phyloP scores from a whole-genome alignment of 768 basidiomycete genomes.

The Mycena indigotica region DNA sequence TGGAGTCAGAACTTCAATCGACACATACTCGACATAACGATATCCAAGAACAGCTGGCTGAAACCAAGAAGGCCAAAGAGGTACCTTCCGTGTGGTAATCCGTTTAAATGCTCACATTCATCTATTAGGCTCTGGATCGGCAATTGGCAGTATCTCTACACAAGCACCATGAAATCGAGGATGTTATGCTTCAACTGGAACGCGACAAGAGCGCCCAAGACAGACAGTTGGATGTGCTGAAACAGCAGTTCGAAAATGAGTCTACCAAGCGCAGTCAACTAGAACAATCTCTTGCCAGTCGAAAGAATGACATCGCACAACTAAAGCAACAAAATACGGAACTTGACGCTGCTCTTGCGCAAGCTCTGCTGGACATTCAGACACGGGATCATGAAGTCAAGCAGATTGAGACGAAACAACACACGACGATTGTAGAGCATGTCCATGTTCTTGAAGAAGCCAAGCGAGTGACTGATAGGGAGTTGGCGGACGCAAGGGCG shows the following conservation, averaged over 20 bases:
- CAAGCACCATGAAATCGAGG: slow-evolving; percentile 86
- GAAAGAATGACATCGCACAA: slow-evolving; percentile 69
- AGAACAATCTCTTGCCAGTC: slow-evolving; percentile 61
- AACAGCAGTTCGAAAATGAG: slow-evolving; percentile 77
- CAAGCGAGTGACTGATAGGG: slow-evolving; percentile 90
- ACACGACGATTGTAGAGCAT: slow-evolving; percentile 99
- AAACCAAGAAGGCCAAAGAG: slow-evolving; percentile 69
- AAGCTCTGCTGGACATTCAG: slow-evolving; percentile 78
- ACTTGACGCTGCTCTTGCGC: slow-evolving; percentile 79
- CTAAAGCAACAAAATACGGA: slow-evolving; percentile 71
- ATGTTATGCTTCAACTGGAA: slow-evolving; percentile 81
- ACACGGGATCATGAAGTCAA: slow-evolving; percentile 84
- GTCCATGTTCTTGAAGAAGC: slow-evolving; percentile 96
- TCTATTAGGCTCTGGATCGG: slow-evolving; percentile 67
- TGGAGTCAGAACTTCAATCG: slow-evolving; percentile 74
- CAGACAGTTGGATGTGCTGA: slow-evolving; percentile 68
- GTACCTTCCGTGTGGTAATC: slow-evolving; percentile 42
- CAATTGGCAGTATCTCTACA: slow-evolving; percentile 71
- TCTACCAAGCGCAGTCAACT: slow-evolving; percentile 70
- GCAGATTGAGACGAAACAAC: slow-evolving; percentile 82
- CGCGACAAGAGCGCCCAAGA: slow-evolving; percentile 76
- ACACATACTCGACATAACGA: slow-evolving; percentile 72
- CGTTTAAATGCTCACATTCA: neutral
- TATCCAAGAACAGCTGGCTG: slow-evolving; percentile 62
- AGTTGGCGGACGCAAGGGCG: slow-evolving; percentile 77